These are phyloP conservation scores for Clarkia xantiana DNA, from an alignment of 345 rosid genomes.

Conservation along the genomic window DNA sequence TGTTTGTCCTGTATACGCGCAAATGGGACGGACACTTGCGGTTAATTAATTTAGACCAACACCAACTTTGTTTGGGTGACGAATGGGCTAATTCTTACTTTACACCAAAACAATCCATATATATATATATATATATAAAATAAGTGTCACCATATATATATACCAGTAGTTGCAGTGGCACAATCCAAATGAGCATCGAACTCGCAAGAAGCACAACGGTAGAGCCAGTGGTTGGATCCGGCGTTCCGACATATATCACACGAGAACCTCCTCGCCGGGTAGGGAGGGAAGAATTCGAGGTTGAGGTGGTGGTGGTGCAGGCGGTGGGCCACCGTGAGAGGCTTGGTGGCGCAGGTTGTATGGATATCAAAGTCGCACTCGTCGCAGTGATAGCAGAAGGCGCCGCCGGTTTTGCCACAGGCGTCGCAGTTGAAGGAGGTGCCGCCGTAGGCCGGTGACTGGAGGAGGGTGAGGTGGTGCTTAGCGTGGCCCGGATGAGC, in stretches of 20 bases:
- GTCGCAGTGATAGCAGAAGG: slow-evolving; percentile 47
- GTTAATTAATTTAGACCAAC: too few relatives aligned
- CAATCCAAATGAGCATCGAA: slow-evolving; percentile 53
- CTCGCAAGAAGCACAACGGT: slow-evolving; percentile 33
- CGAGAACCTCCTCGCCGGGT: slow-evolving; percentile 31
- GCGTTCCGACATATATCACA: slow-evolving; percentile 34
- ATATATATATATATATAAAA: too few relatives aligned
- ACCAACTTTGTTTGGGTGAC: too few relatives aligned
- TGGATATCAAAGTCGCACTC: slow-evolving; percentile 41
- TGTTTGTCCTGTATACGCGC: too few relatives aligned
- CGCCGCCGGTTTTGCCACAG: slow-evolving; percentile 27
- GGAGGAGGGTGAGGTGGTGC: slow-evolving; percentile 35
- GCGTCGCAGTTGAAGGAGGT: slow-evolving; percentile 42
- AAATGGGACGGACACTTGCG: neutral
- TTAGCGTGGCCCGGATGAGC: slow-evolving; percentile 42
- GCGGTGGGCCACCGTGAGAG: slow-evolving; percentile 17
- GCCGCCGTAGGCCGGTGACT: slow-evolving; percentile 25
- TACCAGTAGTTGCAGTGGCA: slow-evolving; percentile 6
- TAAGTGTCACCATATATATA: too few relatives aligned
- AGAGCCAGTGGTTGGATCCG: slow-evolving; percentile 51
- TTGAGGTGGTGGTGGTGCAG: slow-evolving; percentile 34
- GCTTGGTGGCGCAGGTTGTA: slow-evolving; percentile 32
- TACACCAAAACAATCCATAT: too few relatives aligned
- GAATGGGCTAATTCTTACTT: too few relatives aligned
- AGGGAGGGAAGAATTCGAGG: slow-evolving; percentile 36